These are phyloP conservation scores for Blastobotrys mokoenaii DNA, from an alignment of 805 yeast genomes.

Conservation along the genomic window DNA sequence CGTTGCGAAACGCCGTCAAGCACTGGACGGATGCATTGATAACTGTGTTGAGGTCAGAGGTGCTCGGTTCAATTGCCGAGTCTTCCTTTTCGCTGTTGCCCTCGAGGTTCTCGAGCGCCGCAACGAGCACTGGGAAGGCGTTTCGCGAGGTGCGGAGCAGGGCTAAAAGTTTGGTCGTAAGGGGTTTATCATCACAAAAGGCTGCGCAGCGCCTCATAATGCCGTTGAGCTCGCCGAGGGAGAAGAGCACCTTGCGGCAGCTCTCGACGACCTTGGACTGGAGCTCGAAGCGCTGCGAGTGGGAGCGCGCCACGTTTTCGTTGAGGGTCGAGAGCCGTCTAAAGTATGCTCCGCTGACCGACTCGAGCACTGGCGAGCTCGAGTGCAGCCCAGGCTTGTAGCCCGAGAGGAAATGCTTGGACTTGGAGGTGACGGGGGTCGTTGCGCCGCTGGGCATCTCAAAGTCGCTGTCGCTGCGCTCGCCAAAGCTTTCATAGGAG, in stretches of 20 bases:
- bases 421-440: neutral
- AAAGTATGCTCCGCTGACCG: constrained; percentile 41
- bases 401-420: constrained; percentile 2
- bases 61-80: constrained; percentile 1
- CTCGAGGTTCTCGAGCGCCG: constrained; percentile 36
- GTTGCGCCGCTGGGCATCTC: neutral
- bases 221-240: constrained; percentile 53
- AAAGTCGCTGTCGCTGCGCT: constrained; percentile 3
- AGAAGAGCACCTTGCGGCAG: constrained; percentile 53
- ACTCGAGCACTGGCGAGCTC: constrained; percentile 11
- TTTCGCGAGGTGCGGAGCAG: constrained; percentile 11
- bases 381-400: constrained; percentile 6
- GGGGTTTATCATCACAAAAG: constrained; percentile 12
- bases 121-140: constrained; percentile 37
- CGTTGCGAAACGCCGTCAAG: constrained; percentile 41
- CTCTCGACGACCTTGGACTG: constrained; percentile 31
- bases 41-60: constrained; percentile 9
- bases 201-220: constrained; percentile 13
- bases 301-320: constrained; percentile 32
- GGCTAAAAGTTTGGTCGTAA: constrained; percentile 8
- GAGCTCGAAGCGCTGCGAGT: constrained; percentile 16
- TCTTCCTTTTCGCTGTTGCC: constrained; percentile 1
- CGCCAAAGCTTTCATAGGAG: neutral
- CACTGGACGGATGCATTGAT: constrained; percentile 28
- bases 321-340: constrained; percentile 57